Evolutionary conservation across 1,284 basidiomycete genomes (phyloP), one percentile per base, ranked within the genome.

Genomic region (Cryptococcus sp.): DNA sequence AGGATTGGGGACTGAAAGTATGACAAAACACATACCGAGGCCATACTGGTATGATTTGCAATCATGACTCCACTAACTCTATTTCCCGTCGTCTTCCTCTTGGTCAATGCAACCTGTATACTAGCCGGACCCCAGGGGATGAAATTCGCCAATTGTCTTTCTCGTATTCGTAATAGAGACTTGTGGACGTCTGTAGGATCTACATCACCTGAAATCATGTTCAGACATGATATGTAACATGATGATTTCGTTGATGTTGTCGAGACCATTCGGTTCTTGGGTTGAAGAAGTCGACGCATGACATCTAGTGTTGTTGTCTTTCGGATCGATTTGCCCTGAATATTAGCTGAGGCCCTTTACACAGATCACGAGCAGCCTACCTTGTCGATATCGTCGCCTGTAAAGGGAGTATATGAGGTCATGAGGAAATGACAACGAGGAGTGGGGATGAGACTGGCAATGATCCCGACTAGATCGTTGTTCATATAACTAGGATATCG

Each of bases 401-500:
- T 97, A 75, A 98, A 98, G 0, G 96, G 94, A 3, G 96, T 99
- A 68, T 98, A 99, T 16, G 91, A 92, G n/a, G 96, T 98, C 88
- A 94, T 97, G 53, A 99, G 82, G 81, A 98, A 98, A 76, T 99
- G 96, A 67, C 93, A 98, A 49, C 94, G 82, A n/a, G 96, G 94
- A 10, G 96, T 98, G 2, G 96, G 96, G 62, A 98, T 98, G 49
- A 99, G 82, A 13, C 90, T 93, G 2, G 96, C 92, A 53, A 98
- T 88, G 64, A 99, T 97, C 23, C 93, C 91, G 59, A 97, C 91
- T 31, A 97, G 83, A 70, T 99, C 94, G 67, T 98, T 99, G 80
- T 98, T 98, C 94, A 98, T 98, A 77, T 98, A 98, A 47, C 91
- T 90, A 0, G 96, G 96, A 77, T 97, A 98, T 62, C 96, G 85